Percentiles rank a stretch among this genome's conserved stretches.
Evolutionary conservation across 805 yeast genomes (phyloP).

Genomic region (Nakazawaea pomicola): DNA sequence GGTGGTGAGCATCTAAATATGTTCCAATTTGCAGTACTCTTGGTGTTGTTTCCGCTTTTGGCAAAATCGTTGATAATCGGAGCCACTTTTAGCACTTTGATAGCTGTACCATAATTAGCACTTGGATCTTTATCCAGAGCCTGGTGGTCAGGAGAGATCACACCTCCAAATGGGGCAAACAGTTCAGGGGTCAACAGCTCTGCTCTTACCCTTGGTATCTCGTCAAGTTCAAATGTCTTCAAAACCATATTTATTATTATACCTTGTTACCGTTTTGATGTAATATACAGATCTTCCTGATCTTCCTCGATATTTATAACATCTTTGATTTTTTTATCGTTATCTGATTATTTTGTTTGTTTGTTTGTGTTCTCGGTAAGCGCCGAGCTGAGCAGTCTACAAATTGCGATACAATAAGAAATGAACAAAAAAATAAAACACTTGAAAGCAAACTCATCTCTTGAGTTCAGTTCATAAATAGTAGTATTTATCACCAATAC

Average conservation of each 20-base stretch:
- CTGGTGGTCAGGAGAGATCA: slow-evolving; percentile 76
- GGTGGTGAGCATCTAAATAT: slow-evolving; percentile 81
- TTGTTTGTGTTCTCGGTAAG: too few relatives aligned
- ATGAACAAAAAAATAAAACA: not conserved
- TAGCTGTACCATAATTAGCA: slow-evolving; percentile 95
- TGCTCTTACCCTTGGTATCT: slow-evolving; percentile 34
- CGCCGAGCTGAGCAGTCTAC: too few relatives aligned
- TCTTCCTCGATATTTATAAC: not conserved
- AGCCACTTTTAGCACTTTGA: slow-evolving; percentile 68
- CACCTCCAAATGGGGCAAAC: slow-evolving; percentile 68
- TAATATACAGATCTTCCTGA: not conserved
- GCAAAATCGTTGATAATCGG: slow-evolving; percentile 52
- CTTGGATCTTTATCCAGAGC: slow-evolving; percentile 28
- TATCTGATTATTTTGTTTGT: too few relatives aligned
- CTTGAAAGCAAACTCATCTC: too few relatives aligned
- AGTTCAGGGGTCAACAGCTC: slow-evolving; percentile 58
- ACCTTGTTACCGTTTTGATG: not conserved
- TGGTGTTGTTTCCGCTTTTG: slow-evolving; percentile 24
- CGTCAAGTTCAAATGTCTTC: slow-evolving; percentile 29
- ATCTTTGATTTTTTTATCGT: too few relatives aligned
- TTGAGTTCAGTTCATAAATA: too few relatives aligned
- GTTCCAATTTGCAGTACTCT: slow-evolving; percentile 71
- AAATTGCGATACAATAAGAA: not conserved
- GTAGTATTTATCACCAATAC: too few relatives aligned
- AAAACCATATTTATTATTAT: slow-evolving; percentile 31